A percentile compares a stretch with the other conserved stretches of the same genome.
These are phyloP conservation scores for Ustilago nuda DNA, from an alignment of 1,284 basidiomycete genomes.

Conservation along the genomic window DNA sequence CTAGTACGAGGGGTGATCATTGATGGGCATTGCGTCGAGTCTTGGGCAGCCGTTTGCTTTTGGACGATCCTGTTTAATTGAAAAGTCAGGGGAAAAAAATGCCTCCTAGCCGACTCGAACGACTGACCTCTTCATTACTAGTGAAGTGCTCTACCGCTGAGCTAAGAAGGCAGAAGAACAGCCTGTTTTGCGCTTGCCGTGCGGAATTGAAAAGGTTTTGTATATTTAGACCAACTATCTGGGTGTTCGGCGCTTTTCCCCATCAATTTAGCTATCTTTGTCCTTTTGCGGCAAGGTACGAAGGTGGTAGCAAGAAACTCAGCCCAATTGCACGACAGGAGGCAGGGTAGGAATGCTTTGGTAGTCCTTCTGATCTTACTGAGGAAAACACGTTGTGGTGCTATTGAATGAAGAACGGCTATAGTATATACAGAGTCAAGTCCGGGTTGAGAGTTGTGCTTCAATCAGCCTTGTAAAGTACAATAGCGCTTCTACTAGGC, in stretches of 20 bases:
- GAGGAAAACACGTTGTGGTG: no score
- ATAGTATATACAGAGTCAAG: background rate
- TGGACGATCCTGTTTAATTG: background rate
- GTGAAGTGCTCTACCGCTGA: constrained; percentile 57
- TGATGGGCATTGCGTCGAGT: constrained; percentile 2
- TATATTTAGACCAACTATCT: background rate
- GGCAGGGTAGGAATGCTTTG: no score
- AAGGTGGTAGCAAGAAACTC: no score
- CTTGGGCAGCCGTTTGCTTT: background rate
- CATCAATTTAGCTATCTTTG: no score
- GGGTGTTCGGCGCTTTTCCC: background rate
- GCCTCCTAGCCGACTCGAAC: constrained; percentile 57
- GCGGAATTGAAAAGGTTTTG: background rate
- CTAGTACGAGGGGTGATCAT: constrained; percentile 45
- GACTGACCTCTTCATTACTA: constrained; percentile 58
- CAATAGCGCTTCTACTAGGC: constrained; percentile 79
- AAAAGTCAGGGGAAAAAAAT: background rate
- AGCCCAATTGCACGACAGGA: no score
- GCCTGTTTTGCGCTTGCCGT: background rate
- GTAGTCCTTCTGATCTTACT: no score
- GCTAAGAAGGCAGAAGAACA: constrained; percentile 42
- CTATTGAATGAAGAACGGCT: background rate
- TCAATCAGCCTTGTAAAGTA: constrained; percentile 71
- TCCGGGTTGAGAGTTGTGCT: background rate
- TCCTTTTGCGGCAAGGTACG: no score